Base-by-base conservation (phyloP, 305 asterid genomes). In the Striga hermonthica region DNA sequence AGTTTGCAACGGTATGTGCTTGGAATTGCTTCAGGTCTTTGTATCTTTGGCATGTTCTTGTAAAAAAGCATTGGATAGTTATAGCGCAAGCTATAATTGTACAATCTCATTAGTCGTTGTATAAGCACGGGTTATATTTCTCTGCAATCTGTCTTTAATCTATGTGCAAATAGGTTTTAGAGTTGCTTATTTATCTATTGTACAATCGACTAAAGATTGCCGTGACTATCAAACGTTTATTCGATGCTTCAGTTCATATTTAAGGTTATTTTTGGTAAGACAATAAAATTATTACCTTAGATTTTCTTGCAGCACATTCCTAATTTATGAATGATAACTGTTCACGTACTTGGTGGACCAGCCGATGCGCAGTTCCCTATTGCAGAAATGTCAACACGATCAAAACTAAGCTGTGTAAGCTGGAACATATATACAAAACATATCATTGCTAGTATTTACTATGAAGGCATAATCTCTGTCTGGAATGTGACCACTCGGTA, bases 401-500 rank as follows among this genome's bases (percentile, higher is more conserved):
- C 97, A 57, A 92, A 92, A 68, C 86, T 92, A 52, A 90, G 97
- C 74, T 92, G 97, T 73, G 78, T 92, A 79, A 92, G 98, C 75
- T 92, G 95, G 96, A 92, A 92, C 75, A 89, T 84, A 77, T 87
- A 75, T 69, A 62, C 78, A 9, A 92, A 87, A 74, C 86, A 81
- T 71, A 83, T 83, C 67, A 82, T 92, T 73, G 97, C 91, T 22
- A 92, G 95, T 72, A 90, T 97, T 38, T 97, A 92, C 79, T 89
- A 92, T 72, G 97, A 90, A 76, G 98, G 98, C 70, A 86, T 86
- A 70, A 90, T 90, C 41, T 90, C 97, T 48, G 89, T 92, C 60
- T 92, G 98, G 97, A 95, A 92, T 79, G 96, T 90, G 59, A 82
- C 88, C 14, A 92, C 98, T 16, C 89, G 90, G 22, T 95, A 92